phyloP scores from a whole-genome alignment of 257 asterid species.

The Salvia splendens region DNA sequence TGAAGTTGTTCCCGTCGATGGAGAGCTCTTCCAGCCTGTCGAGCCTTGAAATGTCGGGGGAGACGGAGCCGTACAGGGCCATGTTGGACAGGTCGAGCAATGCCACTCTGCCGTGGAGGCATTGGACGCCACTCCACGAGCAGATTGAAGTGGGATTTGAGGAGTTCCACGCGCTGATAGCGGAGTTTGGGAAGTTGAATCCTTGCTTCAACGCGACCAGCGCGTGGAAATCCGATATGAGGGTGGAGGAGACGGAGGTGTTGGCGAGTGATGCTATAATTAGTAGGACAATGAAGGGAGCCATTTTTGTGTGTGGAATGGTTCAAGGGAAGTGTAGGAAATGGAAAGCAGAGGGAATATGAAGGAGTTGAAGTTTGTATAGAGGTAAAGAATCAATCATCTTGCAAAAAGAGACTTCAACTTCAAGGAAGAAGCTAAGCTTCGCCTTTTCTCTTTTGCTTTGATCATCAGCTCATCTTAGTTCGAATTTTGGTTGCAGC shows the following conservation, averaged over 20 bases:
- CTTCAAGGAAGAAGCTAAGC: conserved; percentile 74
- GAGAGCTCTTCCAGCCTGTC: conserved; percentile 62
- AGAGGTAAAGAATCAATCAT: conserved; percentile 66
- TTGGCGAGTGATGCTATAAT: conserved; percentile 37
- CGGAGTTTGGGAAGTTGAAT: conserved; percentile 43
- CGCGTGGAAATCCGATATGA: conserved; percentile 62
- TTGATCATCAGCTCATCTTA: conserved; percentile 39
- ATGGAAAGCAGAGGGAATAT: conserved; percentile 58
- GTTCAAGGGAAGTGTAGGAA: conserved; percentile 46
- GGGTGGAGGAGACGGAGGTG: conserved; percentile 49
- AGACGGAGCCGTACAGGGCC: conserved; percentile 76
- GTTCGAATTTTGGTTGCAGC: conserved; percentile 33
- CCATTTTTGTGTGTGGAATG: conserved; percentile 49
- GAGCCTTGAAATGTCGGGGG: conserved; percentile 61
- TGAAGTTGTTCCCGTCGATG: conserved; percentile 93
- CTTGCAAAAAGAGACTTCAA: conserved; percentile 58
- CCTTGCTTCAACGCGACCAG: conserved; percentile 57
- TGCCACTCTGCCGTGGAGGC: conserved; percentile 57
- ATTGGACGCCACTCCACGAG: conserved; percentile 74
- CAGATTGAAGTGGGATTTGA: conserved; percentile 63
- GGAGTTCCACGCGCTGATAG: conserved; percentile 57
- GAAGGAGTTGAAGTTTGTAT: conserved; percentile 46
- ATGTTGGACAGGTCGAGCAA: conserved; percentile 65
- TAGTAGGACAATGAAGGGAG: conserved; percentile 37
- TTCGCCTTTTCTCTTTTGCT: conserved; percentile 50